Evolutionary conservation across 306 rosid species (phyloP), one percentile per base, ranked within the genome.

Genomic region (Nissolia schottii): DNA sequence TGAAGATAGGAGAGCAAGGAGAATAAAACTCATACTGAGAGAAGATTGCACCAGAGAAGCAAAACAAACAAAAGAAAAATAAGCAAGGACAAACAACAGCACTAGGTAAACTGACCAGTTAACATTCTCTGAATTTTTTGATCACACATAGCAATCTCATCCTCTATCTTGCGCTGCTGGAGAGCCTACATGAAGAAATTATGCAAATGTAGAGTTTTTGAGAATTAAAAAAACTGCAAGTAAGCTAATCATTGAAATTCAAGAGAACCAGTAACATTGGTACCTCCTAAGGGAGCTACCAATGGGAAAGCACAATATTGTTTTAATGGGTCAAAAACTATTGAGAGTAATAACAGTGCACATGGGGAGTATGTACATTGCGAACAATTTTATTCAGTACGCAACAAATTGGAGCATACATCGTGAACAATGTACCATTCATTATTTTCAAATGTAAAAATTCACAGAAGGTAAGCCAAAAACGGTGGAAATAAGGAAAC

Each of bases 61-160:
- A 76, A 81, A 54, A 73, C 15, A 18, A 23, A 31, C 19, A 34
- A 48, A 45, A 43, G 18, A 59, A 10, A 25, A 50, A 23, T 1
- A 59, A 31, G 67, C 38, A 64, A 18, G 28, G 16, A 59, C 18
- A 76, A 53, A 3, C 18, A 32, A 48, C 24, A 19, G 60, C 29
- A 24, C 11, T 71, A 25, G 3, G 29, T 31, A 72, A 79, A 18
- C 67, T 14, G 79, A 90, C 98, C 98, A 58, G 71, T 83, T 72
- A 80, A 24, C 55, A 92, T 60, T 71, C 78, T 86, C 73, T 80
- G 79, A 64, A 92, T 79, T 45, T 79, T 82, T 77, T 73, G 74
- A 75, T 92, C 90, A 41, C 86, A 88, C 49, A 25, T 59, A 28
- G 92, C 92, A 43, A 89, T 90, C 75, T 88, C 86, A 38, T 88